Base-by-base conservation (phyloP, 768 basidiomycete species). In the Astraeus odoratus region DNA sequence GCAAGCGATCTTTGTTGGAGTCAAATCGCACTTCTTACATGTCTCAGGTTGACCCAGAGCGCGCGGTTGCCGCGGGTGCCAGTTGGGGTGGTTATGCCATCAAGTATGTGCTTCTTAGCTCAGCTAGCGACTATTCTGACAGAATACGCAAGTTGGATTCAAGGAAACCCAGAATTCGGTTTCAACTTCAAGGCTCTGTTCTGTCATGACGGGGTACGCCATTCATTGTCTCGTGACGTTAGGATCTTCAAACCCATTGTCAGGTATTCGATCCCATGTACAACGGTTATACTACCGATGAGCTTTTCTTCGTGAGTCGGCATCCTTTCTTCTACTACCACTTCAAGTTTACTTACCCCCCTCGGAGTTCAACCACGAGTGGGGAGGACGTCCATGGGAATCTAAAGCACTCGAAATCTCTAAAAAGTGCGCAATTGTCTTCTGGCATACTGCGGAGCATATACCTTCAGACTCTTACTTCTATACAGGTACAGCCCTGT, bases 151-250 rank as follows among this genome's bases (percentile, higher is more conserved):
- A 95, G 92, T 62, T 96, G 90, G 90, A 93, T 96, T 43, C 88
- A 95, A 66, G 90, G 92, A 0, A 89, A 96, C 58, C 87, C 88
- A 8, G 91, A 95, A 54, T 89, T 73, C 51, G 82, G 76, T 3
- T 91, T 92, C 59, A 76, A 77, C 18, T 96, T 98, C 74, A 96
- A 94, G 67, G 90, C 91, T 4, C 72, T 97, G 34, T 78, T 94
- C 10, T 84, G 82, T 54, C 95, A 98, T 57, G 95, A 99, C 57
- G 95, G 95, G 8, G 87, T 92, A 60, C 42, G 42, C 43, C 8
- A 1, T 31, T 26, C 7, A 18, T 29, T 34, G 15, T 27, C 8
- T 26, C 22, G n/a, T 19, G 42, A 34, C 24, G 25, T 39, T 38
- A 3, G 18, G 27, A 49, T 12, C 27, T 41, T 25, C 16, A 3